These are phyloP conservation scores for Auricularia sp. DNA, from an alignment of 768 basidiomycete genomes.

Conservation along the genomic window DNA sequence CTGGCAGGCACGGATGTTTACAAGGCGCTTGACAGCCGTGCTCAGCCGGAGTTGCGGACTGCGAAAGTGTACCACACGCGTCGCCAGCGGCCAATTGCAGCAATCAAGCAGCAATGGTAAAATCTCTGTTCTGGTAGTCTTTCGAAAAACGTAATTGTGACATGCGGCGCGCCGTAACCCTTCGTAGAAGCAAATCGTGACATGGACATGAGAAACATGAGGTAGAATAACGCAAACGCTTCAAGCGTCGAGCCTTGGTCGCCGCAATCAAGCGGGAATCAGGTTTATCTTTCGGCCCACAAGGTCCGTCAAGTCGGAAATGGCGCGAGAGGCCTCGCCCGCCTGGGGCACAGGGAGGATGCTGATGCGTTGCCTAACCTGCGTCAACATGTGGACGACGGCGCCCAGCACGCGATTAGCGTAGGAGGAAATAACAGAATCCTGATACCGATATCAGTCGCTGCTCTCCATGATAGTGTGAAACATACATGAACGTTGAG, in stretches of 20 bases:
- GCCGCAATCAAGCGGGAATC: background rate
- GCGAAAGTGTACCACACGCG: background rate
- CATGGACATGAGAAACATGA: slow-evolving; percentile 13
- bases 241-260: background rate
- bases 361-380: slow-evolving; percentile 68
- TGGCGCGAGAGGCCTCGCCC: slow-evolving; percentile 57
- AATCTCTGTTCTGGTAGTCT: background rate
- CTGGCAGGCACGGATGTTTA: background rate
- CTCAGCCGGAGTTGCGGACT: background rate
- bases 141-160: background rate
- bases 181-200: background rate
- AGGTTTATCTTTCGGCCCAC: slow-evolving; percentile 34
- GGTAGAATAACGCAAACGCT: slow-evolving; percentile 21
- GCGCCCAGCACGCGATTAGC: slow-evolving; percentile 71
- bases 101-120: background rate
- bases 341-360: slow-evolving; percentile 58
- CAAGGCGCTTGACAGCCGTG: too few species aligned
- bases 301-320: slow-evolving; percentile 68
- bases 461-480: too few species aligned
- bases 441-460: slow-evolving; percentile 28
- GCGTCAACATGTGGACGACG: slow-evolving; percentile 65
- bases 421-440: slow-evolving; percentile 75
- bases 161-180: background rate
- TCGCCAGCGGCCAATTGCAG: background rate
- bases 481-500: slow-evolving; percentile 60